Evolutionary conservation across 2,329 filamentous ascomycete genomes (phyloP), one percentile per base, ranked within the genome.

Genomic region (Colletotrichum kahawae): DNA sequence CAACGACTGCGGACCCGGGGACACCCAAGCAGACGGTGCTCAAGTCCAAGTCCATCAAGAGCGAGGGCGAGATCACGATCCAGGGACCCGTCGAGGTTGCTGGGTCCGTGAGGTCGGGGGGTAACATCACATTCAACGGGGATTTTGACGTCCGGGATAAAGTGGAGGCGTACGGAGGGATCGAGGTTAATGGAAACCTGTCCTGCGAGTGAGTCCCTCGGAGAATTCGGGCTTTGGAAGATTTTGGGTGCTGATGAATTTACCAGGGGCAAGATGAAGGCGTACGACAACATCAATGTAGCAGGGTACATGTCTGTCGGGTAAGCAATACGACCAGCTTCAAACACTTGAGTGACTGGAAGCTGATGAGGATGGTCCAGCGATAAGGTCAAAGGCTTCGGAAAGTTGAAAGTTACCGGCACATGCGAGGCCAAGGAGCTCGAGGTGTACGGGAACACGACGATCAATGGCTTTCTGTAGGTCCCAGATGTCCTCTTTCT

Each of bases 371-470:
- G 18, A 18, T 29, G 29, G 18, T 38, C 56, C 59, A 87, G 85
- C 59, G 85, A 85, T 75, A 87, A 86, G 74, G 84, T 88, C 77
- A 87, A 87, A 65, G 84, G 87, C 31, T 88, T 84, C 76, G 87
- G 87, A 24, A 87, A 87, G 78, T 81, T 89, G 48, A 87, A 81
- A 66, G 78, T 89, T 29, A 81, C 82, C 13, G 87, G 87, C 7
- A 84, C 81, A 29, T 80, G 87, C 8, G 83, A 88, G 51, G 86
- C 83, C 13, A 80, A 82, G 5, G 84, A 86, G 33, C 79, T 89
- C 21, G 87, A 89, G 73, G 85, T 89, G 14, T 89, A 87, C 79
- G 87, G 87, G 9, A 86, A 86, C 65, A 79, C 88, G 56, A 85
- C 80, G 56, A 84, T 89, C 73, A 84, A 85, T 12, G 87, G 87